Percentiles rank a stretch among this genome's conserved stretches.
Evolutionary conservation across 2,329 filamentous ascomycete species (phyloP).

Genomic region (Cordyceps farinosa): DNA sequence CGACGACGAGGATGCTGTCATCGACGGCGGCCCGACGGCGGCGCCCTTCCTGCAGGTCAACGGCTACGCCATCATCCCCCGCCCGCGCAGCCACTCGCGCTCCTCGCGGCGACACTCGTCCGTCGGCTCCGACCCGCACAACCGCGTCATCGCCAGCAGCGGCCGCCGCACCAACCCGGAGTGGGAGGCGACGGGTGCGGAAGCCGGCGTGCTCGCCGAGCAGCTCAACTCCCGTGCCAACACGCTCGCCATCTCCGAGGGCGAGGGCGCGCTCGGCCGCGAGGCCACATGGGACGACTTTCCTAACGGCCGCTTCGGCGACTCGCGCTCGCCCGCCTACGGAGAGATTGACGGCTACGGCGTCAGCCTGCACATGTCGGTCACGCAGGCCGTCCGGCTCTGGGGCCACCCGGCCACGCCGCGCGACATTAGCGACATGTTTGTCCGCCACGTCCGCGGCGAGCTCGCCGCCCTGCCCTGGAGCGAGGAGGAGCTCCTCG

Average conservation of each 20-base stretch:
- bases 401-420: slow-evolving; percentile 75
- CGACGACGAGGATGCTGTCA: slow-evolving; percentile 50
- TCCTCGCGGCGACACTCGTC: slow-evolving; percentile 66
- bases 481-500: slow-evolving; percentile 83
- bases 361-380: slow-evolving; percentile 86
- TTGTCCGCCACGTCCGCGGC: slow-evolving; percentile 76
- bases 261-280: slow-evolving; percentile 80
- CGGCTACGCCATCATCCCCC: slow-evolving; percentile 37
- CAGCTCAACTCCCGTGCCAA: slow-evolving; percentile 75
- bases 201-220: slow-evolving; percentile 72
- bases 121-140: slow-evolving; percentile 79
- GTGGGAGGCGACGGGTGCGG: slow-evolving; percentile 70
- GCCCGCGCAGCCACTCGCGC: slow-evolving; percentile 33
- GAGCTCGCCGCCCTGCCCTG: slow-evolving; percentile 81
- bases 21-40: slow-evolving; percentile 41
- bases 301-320: slow-evolving; percentile 93
- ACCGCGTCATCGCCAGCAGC: slow-evolving; percentile 77
- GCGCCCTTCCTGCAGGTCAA: slow-evolving; percentile 44
- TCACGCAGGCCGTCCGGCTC: slow-evolving; percentile 74
- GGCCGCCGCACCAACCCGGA: slow-evolving; percentile 56
- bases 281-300: slow-evolving; percentile 99
- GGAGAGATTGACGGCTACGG: slow-evolving; percentile 98
- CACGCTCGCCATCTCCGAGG: slow-evolving; percentile 90
- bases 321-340: slow-evolving; percentile 87
- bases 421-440: slow-evolving; percentile 74